Percentiles rank a stretch among this genome's conserved stretches.
Evolutionary conservation across 768 basidiomycete species (phyloP).

Genomic region (Amanita polypyramis): DNA sequence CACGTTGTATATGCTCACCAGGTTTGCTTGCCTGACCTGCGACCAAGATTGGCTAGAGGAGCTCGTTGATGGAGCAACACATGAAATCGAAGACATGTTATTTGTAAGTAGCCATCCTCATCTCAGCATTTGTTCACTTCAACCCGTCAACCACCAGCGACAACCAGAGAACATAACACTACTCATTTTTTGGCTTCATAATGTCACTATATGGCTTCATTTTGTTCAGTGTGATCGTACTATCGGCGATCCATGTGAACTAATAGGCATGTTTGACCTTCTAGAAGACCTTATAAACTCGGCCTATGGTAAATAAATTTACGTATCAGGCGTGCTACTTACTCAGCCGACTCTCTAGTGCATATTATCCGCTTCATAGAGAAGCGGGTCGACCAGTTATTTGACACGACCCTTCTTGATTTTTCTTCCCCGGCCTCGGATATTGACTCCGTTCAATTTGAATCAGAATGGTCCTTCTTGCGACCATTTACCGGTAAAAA

Average conservation of each 20-base stretch:
- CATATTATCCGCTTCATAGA: constrained; percentile 94
- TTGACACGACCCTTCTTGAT: constrained; percentile 79
- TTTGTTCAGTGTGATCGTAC: constrained; percentile 79
- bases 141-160: constrained; percentile 33
- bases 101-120: constrained; percentile 51
- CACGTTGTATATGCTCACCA: constrained; percentile 77
- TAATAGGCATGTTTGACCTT: constrained; percentile 74
- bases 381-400: constrained; percentile 73
- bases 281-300: constrained; percentile 92
- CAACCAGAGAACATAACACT: constrained; percentile 78
- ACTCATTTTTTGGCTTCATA: constrained; percentile 92
- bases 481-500: constrained; percentile 62
- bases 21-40: constrained; percentile 89
- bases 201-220: constrained; percentile 83
- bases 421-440: constrained; percentile 68
- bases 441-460: constrained; percentile 80
- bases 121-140: constrained; percentile 6
- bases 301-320: constrained; percentile 59
- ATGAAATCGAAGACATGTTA: constrained; percentile 84
- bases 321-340: constrained; percentile 2
- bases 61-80: constrained; percentile 81
- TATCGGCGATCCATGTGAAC: constrained; percentile 70
- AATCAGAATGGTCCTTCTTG: constrained; percentile 92
- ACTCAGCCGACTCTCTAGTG: constrained; percentile 35
- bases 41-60: constrained; percentile 91